These are phyloP conservation scores for Chalciporus sp. DNA, from an alignment of 1,284 basidiomycete genomes.

Conservation along the genomic window DNA sequence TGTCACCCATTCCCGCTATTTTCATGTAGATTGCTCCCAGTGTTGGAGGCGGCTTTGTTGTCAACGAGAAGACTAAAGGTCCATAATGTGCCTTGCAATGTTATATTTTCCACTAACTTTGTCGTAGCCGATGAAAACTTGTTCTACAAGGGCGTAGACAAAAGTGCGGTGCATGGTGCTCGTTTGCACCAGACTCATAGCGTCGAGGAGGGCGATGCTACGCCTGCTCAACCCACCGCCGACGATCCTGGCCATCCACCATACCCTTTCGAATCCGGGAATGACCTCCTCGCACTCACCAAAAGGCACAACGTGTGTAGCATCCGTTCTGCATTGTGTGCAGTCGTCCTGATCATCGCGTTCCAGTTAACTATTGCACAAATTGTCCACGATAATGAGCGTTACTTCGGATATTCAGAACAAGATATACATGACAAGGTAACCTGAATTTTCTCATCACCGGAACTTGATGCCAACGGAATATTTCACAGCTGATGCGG, in stretches of 20 bases:
- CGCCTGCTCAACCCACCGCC: slow-evolving; percentile 20
- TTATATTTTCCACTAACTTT: slow-evolving; percentile 7
- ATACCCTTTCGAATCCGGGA: slow-evolving; percentile 84
- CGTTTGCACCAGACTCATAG: slow-evolving; percentile 74
- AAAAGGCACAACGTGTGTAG: slow-evolving; percentile 78
- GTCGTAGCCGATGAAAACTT: slow-evolving; percentile 84
- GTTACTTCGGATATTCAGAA: slow-evolving; percentile 73
- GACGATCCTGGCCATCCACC: slow-evolving; percentile 60
- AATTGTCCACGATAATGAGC: slow-evolving; percentile 95
- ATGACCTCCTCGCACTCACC: slow-evolving; percentile 76
- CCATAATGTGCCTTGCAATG: neutral
- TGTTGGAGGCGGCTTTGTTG: slow-evolving; percentile 90
- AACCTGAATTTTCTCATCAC: slow-evolving; percentile 12
- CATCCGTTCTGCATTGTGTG: neutral
- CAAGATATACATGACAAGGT: slow-evolving; percentile 80
- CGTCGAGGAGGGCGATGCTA: slow-evolving; percentile 27
- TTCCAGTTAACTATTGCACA: slow-evolving; percentile 87
- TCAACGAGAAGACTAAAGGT: slow-evolving; percentile 87
- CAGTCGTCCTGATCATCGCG: slow-evolving; percentile 9
- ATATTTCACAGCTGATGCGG: slow-evolving; percentile 54
- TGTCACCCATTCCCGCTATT: neutral
- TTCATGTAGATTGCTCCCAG: slow-evolving; percentile 36
- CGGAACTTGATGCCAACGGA: neutral
- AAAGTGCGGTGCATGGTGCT: slow-evolving; percentile 74
- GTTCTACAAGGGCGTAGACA: slow-evolving; percentile 95